These are phyloP conservation scores for Funneliformis caledonium DNA, from an alignment of 371 early-diverging fungal genomes.

Conservation along the genomic window DNA sequence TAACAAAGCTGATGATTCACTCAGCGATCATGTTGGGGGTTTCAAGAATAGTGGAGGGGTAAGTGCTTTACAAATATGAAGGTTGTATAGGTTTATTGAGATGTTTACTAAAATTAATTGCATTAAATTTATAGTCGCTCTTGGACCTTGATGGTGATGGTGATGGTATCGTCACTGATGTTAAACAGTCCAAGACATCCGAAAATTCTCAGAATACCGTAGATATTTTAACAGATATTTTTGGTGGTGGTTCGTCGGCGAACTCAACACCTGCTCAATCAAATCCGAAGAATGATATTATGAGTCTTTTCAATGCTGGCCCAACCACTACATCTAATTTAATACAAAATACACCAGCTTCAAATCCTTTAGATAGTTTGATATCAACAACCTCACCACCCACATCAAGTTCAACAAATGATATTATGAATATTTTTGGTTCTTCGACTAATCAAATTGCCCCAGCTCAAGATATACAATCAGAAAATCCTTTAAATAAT, in stretches of 20 bases:
- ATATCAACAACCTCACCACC: background rate
- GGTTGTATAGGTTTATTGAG: background rate
- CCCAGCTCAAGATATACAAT: background rate
- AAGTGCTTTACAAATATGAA: background rate
- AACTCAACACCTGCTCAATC: background rate
- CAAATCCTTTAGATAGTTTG: slow-evolving; percentile 33
- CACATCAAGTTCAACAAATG: background rate
- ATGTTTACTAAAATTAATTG: background rate
- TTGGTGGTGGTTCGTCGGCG: slow-evolving; percentile 47
- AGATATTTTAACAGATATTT: slow-evolving; percentile 84
- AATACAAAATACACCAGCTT: background rate
- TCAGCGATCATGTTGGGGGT: background rate
- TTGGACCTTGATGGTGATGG: slow-evolving; percentile 77
- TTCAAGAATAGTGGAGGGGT: background rate
- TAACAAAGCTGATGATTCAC: slow-evolving; percentile 19
- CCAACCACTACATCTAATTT: background rate
- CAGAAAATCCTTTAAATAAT: background rate
- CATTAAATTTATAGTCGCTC: slow-evolving; percentile 54
- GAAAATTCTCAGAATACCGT: slow-evolving; percentile 53
- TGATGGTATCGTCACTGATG: slow-evolving; percentile 55
- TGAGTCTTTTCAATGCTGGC: slow-evolving; percentile 20
- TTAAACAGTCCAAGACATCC: slow-evolving; percentile 48
- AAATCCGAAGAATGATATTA: slow-evolving; percentile 35
- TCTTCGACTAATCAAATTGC: background rate
- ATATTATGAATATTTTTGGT: background rate